Conservation (phyloP, 75 land plant species). For the Adiantum capillusveneris region DNA sequence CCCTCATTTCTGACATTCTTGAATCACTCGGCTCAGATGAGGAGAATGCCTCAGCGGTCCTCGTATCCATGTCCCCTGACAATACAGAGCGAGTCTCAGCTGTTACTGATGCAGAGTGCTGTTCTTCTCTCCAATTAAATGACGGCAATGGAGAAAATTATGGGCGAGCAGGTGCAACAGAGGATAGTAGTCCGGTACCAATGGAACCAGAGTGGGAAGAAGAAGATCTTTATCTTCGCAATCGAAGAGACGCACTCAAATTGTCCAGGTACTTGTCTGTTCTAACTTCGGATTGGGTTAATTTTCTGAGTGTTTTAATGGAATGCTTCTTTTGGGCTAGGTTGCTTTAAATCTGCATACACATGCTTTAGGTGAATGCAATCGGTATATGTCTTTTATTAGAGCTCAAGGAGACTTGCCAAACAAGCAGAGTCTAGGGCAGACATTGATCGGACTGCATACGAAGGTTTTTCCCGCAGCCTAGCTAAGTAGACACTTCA, state of each 20-base stretch:
- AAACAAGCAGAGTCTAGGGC: too few species aligned
- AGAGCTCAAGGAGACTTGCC: too few species aligned
- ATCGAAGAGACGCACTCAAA: constrained; percentile 14
- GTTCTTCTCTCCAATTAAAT: not conserved
- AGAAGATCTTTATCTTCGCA: constrained; percentile 14
- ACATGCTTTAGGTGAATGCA: too few species aligned
- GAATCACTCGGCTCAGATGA: constrained; percentile 12
- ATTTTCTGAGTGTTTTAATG: too few species aligned
- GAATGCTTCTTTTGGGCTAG: too few species aligned
- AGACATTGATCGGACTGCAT: too few species aligned
- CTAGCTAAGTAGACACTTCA: too few species aligned
- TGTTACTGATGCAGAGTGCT: not conserved
- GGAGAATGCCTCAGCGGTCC: constrained; percentile 8
- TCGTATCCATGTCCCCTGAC: constrained; percentile 9
- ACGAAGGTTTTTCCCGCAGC: too few species aligned
- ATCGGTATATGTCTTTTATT: too few species aligned
- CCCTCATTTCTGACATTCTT: constrained; percentile 12
- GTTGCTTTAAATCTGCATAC: too few species aligned
- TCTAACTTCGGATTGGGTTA: too few species aligned
- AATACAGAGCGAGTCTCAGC: too few species aligned
- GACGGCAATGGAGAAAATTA: not conserved
- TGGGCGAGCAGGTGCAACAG: not conserved
- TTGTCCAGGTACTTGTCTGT: constrained; percentile 13
- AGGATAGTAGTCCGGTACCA: not conserved
- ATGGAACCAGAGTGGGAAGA: constrained; percentile 20